Evolutionary conservation across 2,329 filamentous ascomycete genomes (phyloP), one percentile per base, ranked within the genome.

Genomic region (Paracorniculantispora psalliotae): DNA sequence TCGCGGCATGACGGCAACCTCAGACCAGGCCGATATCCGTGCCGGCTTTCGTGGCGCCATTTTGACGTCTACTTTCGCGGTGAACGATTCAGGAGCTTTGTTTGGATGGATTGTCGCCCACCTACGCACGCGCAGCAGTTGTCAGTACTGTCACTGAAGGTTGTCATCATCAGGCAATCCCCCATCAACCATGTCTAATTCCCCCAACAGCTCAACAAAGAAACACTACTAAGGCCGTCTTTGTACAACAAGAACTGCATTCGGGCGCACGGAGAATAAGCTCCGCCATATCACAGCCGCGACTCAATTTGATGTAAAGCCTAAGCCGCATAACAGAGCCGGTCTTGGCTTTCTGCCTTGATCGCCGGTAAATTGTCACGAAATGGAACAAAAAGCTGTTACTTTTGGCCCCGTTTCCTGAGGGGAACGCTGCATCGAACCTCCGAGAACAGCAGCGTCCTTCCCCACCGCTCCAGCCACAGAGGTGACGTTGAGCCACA

Each of bases 401-500:
- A 21, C 19, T 46, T 23, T 19, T 4, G 28, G 41, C 28, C n/a
- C 30, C 30, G 19, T 39, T 23, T 56, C 43, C 13, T 55, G n/a
- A 37, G 6, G 33, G 33, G 33, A n/a, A 37, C 33, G 33, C 33
- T 21, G 43, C 53, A 56, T 48, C 44, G 30, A 17, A 9, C n/a
- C 53, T 25, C 46, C 46, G 25, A 30, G 33, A 37, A 23, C 19
- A 51, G 30, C 48, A 37, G 4, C 17, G n/a, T 8, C 15, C 28
- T 49, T 51, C 48, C 48, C 48, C 30, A 37, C 48, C 23, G 30
- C 28, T n/a, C 30, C 9, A 51, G 48, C 48, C 47, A 49, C 47
- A 51, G 48, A 15, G 28, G 48, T 25, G 30, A 35, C 15, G 12
- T 33, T 57, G 23, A 57, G 54, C 54, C 54, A 57, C 54, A 57